These are phyloP conservation scores for Excoecaria agallocha DNA, from an alignment of 345 rosid species.

Conservation along the genomic window DNA sequence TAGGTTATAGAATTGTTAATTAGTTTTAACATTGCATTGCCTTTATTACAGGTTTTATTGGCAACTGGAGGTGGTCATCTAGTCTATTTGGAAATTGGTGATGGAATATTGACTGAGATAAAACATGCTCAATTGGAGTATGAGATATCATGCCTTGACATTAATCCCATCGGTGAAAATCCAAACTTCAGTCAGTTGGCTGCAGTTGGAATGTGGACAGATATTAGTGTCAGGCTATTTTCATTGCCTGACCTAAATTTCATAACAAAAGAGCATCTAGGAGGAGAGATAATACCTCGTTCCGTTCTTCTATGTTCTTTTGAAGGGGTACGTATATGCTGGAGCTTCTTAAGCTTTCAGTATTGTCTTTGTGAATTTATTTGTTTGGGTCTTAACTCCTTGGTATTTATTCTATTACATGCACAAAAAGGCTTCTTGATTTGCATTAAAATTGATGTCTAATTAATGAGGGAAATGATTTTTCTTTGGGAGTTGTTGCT, in stretches of 20 bases:
- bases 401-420: background rate
- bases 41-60: slow-evolving; percentile 61
- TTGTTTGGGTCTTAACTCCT: background rate
- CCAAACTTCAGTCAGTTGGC: slow-evolving; percentile 76
- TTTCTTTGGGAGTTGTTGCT: background rate
- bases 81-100: slow-evolving; percentile 87
- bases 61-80: slow-evolving; percentile 97
- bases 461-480: background rate
- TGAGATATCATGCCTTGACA: slow-evolving; percentile 93
- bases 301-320: slow-evolving; percentile 87
- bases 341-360: slow-evolving; percentile 2
- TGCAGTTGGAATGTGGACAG: slow-evolving; percentile 99
- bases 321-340: slow-evolving; percentile 68
- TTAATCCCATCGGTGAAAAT: slow-evolving; percentile 80
- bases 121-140: slow-evolving; percentile 72
- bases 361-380: background rate
- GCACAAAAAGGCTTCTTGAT: background rate
- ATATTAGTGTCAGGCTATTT: slow-evolving; percentile 78
- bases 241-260: slow-evolving; percentile 80
- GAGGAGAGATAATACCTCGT: slow-evolving; percentile 96
- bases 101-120: slow-evolving; percentile 63
- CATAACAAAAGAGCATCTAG: slow-evolving; percentile 75
- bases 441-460: background rate
- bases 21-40: slow-evolving; percentile 1
- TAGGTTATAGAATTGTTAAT: background rate